Percentiles rank a stretch among this genome's conserved stretches.
Conservation (phyloP, 1,284 basidiomycete genomes). For the Apiotrichum veenhuisii region DNA sequence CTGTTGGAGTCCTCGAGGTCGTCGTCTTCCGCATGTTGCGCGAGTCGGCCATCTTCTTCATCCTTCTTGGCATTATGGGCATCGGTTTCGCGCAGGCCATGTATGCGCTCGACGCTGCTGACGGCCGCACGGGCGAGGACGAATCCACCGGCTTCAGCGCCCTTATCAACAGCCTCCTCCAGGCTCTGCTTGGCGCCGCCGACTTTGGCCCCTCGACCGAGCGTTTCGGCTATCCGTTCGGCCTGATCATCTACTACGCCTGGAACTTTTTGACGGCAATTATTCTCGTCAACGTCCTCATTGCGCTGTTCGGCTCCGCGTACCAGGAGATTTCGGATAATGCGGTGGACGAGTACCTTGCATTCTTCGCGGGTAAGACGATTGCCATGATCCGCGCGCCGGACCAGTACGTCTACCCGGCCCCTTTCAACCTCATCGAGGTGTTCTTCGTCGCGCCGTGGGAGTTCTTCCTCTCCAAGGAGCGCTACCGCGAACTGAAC, state of each 20-base stretch:
- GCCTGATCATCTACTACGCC: slow-evolving; percentile 76
- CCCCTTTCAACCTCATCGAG: slow-evolving; percentile 70
- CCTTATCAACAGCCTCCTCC: slow-evolving; percentile 71
- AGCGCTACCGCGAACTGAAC: slow-evolving; percentile 59
- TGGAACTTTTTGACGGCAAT: slow-evolving; percentile 86
- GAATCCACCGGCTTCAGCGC: slow-evolving; percentile 57
- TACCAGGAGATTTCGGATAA: slow-evolving; percentile 67
- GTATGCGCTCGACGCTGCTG: slow-evolving; percentile 85
- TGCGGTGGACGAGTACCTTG: slow-evolving; percentile 55
- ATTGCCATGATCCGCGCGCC: slow-evolving; percentile 77
- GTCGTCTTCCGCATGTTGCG: slow-evolving; percentile 66
- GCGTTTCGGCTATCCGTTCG: slow-evolving; percentile 57
- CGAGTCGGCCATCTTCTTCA: slow-evolving; percentile 88
- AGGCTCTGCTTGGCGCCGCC: slow-evolving; percentile 75
- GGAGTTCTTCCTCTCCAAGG: slow-evolving; percentile 57
- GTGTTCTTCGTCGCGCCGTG: slow-evolving; percentile 72
- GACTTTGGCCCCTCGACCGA: slow-evolving; percentile 65
- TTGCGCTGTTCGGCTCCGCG: slow-evolving; percentile 88
- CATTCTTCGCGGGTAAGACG: slow-evolving; percentile 84
- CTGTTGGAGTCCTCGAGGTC: slow-evolving; percentile 50
- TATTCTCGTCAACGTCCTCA: slow-evolving; percentile 87
- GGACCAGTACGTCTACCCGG: slow-evolving; percentile 53
- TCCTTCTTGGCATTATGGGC: slow-evolving; percentile 72
- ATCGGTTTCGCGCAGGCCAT: slow-evolving; percentile 72
- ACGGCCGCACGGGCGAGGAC: slow-evolving; percentile 73